These are phyloP conservation scores for Sporothrix dimorphospora DNA, from an alignment of 2,329 filamentous ascomycete species.

Conservation along the genomic window DNA sequence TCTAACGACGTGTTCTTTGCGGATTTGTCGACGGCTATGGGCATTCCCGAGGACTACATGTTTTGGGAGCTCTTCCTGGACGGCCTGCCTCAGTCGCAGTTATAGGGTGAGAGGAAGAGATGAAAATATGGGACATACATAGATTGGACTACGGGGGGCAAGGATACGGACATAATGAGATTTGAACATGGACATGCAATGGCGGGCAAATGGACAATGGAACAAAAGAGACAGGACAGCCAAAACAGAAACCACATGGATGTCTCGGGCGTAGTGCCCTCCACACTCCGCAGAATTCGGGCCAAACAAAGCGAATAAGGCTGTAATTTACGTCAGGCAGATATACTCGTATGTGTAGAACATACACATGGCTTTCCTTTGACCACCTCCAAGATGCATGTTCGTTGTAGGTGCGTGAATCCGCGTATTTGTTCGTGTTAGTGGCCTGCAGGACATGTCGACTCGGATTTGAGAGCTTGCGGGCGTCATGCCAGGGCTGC, in stretches of 20 bases:
- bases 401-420: not conserved
- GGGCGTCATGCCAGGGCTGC: not conserved
- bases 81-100: not conserved
- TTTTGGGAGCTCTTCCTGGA: slow-evolving; percentile 30
- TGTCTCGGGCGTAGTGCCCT: not conserved
- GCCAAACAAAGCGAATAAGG: not conserved
- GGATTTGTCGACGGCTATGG: slow-evolving; percentile 27
- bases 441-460: too few relatives aligned
- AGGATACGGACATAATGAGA: too few relatives aligned
- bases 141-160: too few relatives aligned
- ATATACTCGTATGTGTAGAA: too few relatives aligned
- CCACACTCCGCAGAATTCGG: not conserved
- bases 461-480: too few relatives aligned
- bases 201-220: not conserved
- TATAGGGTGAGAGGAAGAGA: not conserved
- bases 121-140: not conserved
- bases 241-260: not conserved
- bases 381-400: too few relatives aligned
- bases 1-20: slow-evolving; percentile 15
- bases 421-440: not conserved
- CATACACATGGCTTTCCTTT: too few relatives aligned
- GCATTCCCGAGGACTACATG: slow-evolving; percentile 28
- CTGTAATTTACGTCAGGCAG: not conserved
- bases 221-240: not conserved
- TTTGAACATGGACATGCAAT: not conserved